These are phyloP conservation scores for Penicillium thymicola DNA, from an alignment of 2,329 filamentous ascomycete species.

Conservation along the genomic window DNA sequence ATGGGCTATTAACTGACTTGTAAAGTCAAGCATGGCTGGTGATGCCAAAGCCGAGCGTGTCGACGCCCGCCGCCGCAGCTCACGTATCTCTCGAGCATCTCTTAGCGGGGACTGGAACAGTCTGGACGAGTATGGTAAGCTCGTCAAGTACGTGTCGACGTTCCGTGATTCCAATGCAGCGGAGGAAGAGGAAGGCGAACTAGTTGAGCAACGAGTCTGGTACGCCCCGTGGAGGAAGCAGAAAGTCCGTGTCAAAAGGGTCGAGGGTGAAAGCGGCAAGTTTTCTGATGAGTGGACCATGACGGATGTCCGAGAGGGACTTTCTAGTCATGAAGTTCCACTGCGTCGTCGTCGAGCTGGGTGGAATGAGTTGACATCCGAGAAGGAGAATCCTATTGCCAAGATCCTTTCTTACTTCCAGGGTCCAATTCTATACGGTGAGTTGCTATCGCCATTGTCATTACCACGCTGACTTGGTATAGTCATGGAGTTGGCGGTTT, in stretches of 20 bases:
- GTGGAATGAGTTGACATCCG: conserved; percentile 72
- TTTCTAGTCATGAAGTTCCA: conserved; percentile 58
- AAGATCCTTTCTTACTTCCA: conserved; percentile 73
- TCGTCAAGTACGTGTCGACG: conserved; percentile 65
- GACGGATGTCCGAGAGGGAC: conserved; percentile 65
- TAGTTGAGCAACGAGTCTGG: conserved; percentile 53
- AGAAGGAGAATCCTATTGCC: conserved; percentile 71
- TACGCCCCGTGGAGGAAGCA: conserved; percentile 57
- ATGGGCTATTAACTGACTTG: neutral
- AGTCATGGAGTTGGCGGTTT: conserved; percentile 72
- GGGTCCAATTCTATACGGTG: conserved; percentile 49
- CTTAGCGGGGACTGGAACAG: conserved; percentile 32
- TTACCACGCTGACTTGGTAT: conserved; percentile 37
- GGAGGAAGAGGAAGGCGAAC: conserved; percentile 40
- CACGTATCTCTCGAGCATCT: conserved; percentile 37
- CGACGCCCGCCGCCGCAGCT: conserved; percentile 28
- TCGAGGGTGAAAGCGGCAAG: conserved; percentile 30
- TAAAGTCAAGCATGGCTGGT: conserved; percentile 19
- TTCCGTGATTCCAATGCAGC: conserved; percentile 55
- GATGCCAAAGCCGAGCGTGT: conserved; percentile 17
- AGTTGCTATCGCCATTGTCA: neutral
- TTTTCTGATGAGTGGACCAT: conserved; percentile 66
- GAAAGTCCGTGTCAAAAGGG: conserved; percentile 27
- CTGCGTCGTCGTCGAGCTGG: conserved; percentile 61
- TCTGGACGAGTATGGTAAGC: conserved; percentile 62